Evolutionary conservation across 768 basidiomycete genomes (phyloP), one percentile per base, ranked within the genome.

Genomic region (Pleurotus tuber-regium): DNA sequence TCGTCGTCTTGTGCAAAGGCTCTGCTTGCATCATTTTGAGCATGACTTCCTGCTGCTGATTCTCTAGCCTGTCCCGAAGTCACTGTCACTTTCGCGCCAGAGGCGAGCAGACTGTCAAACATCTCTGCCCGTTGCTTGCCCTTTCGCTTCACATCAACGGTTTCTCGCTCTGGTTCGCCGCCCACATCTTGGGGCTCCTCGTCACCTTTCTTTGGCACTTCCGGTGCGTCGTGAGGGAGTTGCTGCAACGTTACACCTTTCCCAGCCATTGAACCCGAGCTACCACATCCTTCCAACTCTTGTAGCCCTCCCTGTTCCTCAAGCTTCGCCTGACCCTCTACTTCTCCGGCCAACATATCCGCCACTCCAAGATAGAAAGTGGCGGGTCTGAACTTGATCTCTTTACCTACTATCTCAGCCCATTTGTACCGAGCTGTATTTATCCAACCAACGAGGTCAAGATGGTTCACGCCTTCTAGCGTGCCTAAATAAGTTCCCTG

Each of bases 401-500:
- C 87, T 51, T 84, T 86, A 9, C 95, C 97, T 59, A 81, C 84
- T 67, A 94, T 88, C 61, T 88, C 85, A 0, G 92, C 87, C 80
- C 91, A 89, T 61, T 91, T 91, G 68, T 91, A 96, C 25, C 89
- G 74, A 1, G 92, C 88, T 4, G 84, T 78, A 66, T 94, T 95
- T 43, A 92, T 86, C 96, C 95, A 98, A 4, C 95, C 93, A 9
- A 97, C 91, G 30, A 92, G 79, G 62, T 92, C 91, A 29, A 96
- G 79, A 63, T 99, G 97, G 60, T 92, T 96, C 12, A 97, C 97
- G 51, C 88, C 79, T 30, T 81, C 76, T 16, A 99, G 73, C 2
- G 96, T 98, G n/a, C 94, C 97, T 44, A 92, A 79, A 63, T 98
- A 98, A 14, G 87, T 92, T 30, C 97, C 97, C 87, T 88, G 59